Conservation (phyloP, 2,329 filamentous ascomycete species). For the Pestalotiopsis sp. region DNA sequence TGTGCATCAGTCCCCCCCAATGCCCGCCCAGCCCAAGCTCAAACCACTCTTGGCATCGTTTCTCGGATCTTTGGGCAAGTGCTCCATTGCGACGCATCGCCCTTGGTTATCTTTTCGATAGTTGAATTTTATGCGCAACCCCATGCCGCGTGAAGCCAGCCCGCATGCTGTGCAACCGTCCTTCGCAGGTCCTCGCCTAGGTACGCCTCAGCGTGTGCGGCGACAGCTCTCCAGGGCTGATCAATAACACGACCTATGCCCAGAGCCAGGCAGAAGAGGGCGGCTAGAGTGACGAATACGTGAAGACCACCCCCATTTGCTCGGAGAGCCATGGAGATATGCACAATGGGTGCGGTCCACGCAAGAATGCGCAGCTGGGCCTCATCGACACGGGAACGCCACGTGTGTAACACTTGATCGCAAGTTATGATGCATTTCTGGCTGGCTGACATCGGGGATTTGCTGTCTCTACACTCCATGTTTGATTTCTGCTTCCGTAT, state of each 20-base stretch:
- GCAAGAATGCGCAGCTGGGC: not conserved
- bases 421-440: not conserved
- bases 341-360: not conserved
- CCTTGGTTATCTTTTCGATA: not conserved
- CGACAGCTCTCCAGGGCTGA: not conserved
- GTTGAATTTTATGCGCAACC: not conserved
- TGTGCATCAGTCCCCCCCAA: not conserved
- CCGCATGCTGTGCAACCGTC: conserved; percentile 1
- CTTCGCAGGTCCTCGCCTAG: not conserved
- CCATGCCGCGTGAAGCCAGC: not conserved
- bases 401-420: not conserved
- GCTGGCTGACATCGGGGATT: not conserved
- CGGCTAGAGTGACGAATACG: not conserved
- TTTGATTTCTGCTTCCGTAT: not conserved
- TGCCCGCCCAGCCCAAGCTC: not conserved
- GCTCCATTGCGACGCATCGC: not conserved
- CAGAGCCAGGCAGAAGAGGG: not conserved
- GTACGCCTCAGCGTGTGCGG: not conserved
- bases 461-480: not conserved
- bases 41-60: not conserved
- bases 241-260: conserved; percentile 1
- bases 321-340: not conserved
- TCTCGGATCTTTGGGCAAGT: conserved; percentile 3
- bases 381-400: not conserved
- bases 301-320: not conserved